Base-by-base conservation (phyloP, 2,329 filamentous ascomycete genomes). In the Passalora sequoiae region DNA sequence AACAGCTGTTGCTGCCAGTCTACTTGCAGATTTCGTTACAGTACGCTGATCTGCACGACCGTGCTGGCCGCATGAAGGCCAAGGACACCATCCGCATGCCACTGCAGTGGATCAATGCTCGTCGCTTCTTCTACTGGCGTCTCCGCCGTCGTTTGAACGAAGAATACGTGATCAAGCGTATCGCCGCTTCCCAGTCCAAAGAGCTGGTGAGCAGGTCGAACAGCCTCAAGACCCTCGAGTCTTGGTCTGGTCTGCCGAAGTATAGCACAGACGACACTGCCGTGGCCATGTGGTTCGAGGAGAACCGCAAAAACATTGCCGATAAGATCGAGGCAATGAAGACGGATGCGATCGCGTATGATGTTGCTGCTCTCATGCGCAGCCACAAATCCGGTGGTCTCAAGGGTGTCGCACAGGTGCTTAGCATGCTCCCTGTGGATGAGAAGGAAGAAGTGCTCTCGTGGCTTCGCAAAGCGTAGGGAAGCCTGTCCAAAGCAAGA, bases 71-170 rank as follows among this genome's bases (percentile, higher is more conserved):
- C 70, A 98, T 98, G 92, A 81, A 95, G 74, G 92, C 92, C 68
- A 98, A 98, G 82, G 85, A 89, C 50, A 83, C 85, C 44, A 95
- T 98, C 60, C 88, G 92, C 51, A 79, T 86, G 59, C 72, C 81
- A 9, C 77, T 98, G 29, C 78, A 84, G 61, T 97, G 91, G 92
- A 76, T 80, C 65, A 85, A 95, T 59, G 83, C 91, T 7, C 84
- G 92, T 54, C 84, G 91, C 63, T 97, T 92, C 86, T 97, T 98
- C 77, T 98, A 97, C 84, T 98, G 94, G 92, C 91, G 92, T 69
- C 83, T 96, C 51, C 89, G 94, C 69, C 86, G 92, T 65, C 82
- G 92, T 71, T 77, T 98, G 64, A 97, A 94, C 69, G 92, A 98
- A 73, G 92, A 98, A 72, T 87, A 94, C 68, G 88, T 98, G 59